Percentiles rank a stretch among this genome's conserved stretches.
phyloP scores from a whole-genome alignment of 148 eudicot genomes.

The Chenopodium album region DNA sequence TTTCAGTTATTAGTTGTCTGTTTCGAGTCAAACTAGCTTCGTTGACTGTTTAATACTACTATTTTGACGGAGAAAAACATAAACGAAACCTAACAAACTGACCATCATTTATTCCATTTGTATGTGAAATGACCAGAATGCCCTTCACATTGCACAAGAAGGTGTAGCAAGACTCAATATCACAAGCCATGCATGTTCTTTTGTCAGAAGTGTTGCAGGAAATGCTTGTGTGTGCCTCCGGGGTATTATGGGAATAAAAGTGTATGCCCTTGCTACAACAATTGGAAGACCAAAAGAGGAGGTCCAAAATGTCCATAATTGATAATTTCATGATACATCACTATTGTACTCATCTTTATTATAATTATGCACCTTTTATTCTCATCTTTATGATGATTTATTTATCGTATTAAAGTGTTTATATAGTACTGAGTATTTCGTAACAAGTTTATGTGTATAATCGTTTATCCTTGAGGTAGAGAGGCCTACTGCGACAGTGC shows the following conservation, averaged over 20 bases:
- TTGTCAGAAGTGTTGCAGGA: slow-evolving; percentile 26
- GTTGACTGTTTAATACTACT: not conserved
- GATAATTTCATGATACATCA: slow-evolving; percentile 1
- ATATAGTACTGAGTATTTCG: not conserved
- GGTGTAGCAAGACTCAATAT: slow-evolving; percentile 9
- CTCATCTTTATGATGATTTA: not conserved
- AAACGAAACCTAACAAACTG: slow-evolving; percentile 1
- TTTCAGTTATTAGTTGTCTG: not conserved
- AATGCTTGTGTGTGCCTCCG: slow-evolving; percentile 28
- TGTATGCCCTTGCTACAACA: slow-evolving; percentile 31
- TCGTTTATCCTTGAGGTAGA: not conserved
- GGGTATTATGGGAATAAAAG: slow-evolving; percentile 23
- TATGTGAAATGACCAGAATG: slow-evolving; percentile 22
- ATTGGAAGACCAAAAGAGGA: slow-evolving; percentile 30
- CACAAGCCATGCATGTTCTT: not conserved
- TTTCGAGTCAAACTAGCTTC: not conserved
- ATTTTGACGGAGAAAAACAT: not conserved
- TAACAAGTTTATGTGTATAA: not conserved
- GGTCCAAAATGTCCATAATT: slow-evolving; percentile 27
- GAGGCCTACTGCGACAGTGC: not conserved
- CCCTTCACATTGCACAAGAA: slow-evolving; percentile 9
- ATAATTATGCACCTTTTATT: not conserved
- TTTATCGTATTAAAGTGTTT: no score
- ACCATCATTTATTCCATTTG: no score
- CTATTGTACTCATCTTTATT: no score